Evolutionary conservation across 176 grass and related monocot genomes (phyloP), one percentile per base, ranked within the genome.

Genomic region (Juncus effusus): DNA sequence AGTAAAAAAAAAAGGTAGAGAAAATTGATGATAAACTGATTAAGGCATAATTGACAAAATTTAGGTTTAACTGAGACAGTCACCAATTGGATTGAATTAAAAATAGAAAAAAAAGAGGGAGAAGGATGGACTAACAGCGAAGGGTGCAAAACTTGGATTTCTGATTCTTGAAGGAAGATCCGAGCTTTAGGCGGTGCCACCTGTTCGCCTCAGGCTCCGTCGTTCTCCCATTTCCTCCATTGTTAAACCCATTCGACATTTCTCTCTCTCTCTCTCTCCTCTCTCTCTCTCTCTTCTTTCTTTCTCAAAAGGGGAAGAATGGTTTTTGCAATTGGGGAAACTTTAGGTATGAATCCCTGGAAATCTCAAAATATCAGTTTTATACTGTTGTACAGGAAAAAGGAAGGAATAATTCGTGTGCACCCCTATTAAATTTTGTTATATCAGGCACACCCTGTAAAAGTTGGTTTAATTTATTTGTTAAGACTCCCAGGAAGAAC

Each of bases 111-210:
- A 59, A 70, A 63, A n/a, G 56, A 10, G 52, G 14, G 38, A 61
- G 36, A 81, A 40, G 37, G 50, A 51, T 64, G 59, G 42, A 47
- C 79, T 76, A 40, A 82, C 79, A 82, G 62, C 79, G 72, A 36
- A 82, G 72, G 37, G 73, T 82, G 63, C 79, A 82, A 42, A 72
- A 72, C 14, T 72, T 72, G 44, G 44, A 6, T 47, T 47, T 47
- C 4, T 16, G 7, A 13, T 72, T 52, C 38, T 28, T 16, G 15
- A 72, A 7, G 42, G 68, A 72, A 41, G 68, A 72, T 5, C 68
- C 68, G 3, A 72, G 68, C 42, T 15, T 44, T 38, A 72, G 68
- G 14, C 39, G 52, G 54, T 72, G 57, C 68, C 68, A 72, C 42
- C 14, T 44, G 42, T 72, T 72, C 39, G 68, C 13, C 42, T 72